Evolutionary conservation across 164 flowering plant species (phyloP).

Genomic region (Malania oleifera): DNA sequence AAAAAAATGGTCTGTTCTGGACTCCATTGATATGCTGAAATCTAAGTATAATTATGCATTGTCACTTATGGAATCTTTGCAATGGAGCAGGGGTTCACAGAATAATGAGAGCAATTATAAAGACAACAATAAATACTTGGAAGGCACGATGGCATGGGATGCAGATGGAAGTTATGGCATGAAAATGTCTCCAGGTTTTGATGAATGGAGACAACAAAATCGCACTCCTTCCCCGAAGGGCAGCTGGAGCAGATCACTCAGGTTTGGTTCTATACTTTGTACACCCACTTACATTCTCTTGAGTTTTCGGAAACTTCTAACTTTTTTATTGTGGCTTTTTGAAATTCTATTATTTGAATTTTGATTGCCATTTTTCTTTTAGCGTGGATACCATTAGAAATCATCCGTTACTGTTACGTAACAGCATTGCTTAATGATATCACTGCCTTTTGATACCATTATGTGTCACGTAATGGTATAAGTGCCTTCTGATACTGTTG

Average conservation of each 20-base stretch:
- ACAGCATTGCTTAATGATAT: no score
- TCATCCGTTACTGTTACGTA: no score
- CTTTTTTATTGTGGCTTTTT: no score
- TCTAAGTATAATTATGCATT: neutral
- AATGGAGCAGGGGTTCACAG: neutral
- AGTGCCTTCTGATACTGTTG: no score
- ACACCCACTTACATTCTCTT: neutral
- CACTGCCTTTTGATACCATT: no score
- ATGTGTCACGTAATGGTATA: no score
- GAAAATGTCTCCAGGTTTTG: conserved; percentile 4
- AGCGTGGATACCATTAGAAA: no score
- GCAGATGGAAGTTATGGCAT: neutral
- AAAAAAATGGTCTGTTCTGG: neutral
- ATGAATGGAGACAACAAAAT: neutral
- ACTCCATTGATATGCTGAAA: neutral
- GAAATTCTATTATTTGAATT: no score
- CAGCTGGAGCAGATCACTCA: neutral
- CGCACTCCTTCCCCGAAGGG: neutral
- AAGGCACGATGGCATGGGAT: neutral
- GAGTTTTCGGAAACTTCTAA: no score
- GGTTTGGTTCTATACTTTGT: neutral
- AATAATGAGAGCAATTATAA: neutral
- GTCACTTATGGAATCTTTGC: neutral
- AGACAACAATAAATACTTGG: neutral
- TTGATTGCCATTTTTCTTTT: no score